A percentile compares a stretch with the other conserved stretches of the same genome.
These are phyloP conservation scores for Seminavis robusta DNA, from an alignment of 108 stramenopile species.

Conservation along the genomic window DNA sequence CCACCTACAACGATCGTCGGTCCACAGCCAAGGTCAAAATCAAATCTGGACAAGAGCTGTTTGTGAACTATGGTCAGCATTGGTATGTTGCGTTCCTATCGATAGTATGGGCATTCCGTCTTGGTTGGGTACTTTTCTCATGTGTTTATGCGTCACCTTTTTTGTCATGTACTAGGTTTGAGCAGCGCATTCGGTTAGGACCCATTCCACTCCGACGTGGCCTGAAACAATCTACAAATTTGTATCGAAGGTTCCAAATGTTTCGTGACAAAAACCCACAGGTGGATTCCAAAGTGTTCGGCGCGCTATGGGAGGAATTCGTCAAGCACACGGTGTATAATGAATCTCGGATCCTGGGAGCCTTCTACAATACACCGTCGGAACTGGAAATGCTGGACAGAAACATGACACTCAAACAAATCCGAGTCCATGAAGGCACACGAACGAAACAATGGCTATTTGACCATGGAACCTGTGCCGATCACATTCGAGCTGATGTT, in stretches of 20 bases:
- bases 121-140: neutral
- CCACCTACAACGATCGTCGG: slow-evolving; percentile 23
- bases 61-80: slow-evolving; percentile 24
- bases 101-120: neutral
- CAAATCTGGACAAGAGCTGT: slow-evolving; percentile 45
- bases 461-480: slow-evolving; percentile 40
- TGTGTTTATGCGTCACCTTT: neutral
- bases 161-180: slow-evolving; percentile 7
- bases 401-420: slow-evolving; percentile 9
- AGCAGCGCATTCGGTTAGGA: slow-evolving; percentile 11
- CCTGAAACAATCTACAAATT: slow-evolving; percentile 7
- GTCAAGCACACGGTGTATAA: slow-evolving; percentile 7
- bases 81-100: slow-evolving; percentile 14
- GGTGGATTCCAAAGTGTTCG: neutral
- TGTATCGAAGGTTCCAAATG: slow-evolving; percentile 8
- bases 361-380: slow-evolving; percentile 8
- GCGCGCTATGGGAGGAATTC: slow-evolving; percentile 20
- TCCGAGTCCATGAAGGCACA: slow-evolving; percentile 17
- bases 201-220: slow-evolving; percentile 32
- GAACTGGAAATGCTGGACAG: slow-evolving; percentile 8
- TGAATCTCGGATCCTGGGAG: slow-evolving; percentile 26
- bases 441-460: slow-evolving; percentile 33
- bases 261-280: neutral
- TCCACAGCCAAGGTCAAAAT: slow-evolving; percentile 16
- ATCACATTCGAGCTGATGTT: slow-evolving; percentile 29